Conservation (phyloP, 371 early-diverging fungal species). For the Lichtheimia ramosa region DNA sequence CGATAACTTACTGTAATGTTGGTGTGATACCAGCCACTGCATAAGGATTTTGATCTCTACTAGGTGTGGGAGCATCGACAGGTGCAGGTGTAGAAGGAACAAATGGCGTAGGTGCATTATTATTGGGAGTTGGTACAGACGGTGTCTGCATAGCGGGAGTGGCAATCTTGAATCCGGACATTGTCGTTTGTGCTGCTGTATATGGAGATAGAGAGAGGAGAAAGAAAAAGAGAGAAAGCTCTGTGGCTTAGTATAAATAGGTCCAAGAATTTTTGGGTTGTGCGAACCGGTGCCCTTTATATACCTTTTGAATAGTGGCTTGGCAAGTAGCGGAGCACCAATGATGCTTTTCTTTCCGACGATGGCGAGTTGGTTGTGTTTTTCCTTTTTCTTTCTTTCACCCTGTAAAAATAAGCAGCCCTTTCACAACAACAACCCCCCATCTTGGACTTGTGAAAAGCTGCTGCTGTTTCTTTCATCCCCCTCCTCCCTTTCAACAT, state of each 20-base stretch:
- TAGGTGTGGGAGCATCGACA: slow-evolving; percentile 52
- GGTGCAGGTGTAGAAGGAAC: slow-evolving; percentile 54
- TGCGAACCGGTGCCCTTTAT: slow-evolving; percentile 12
- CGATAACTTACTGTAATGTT: slow-evolving; percentile 76
- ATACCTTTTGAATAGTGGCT: slow-evolving; percentile 18
- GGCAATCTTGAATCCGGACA: slow-evolving; percentile 55
- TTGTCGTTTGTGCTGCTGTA: slow-evolving; percentile 3
- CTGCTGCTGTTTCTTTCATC: too few relatives aligned
- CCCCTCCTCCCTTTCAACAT: background rate
- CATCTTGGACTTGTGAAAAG: too few relatives aligned
- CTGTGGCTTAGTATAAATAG: slow-evolving; percentile 22
- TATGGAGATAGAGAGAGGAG: slow-evolving; percentile 8
- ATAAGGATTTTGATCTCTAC: slow-evolving; percentile 54
- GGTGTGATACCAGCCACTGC: slow-evolving; percentile 78
- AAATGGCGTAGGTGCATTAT: slow-evolving; percentile 41
- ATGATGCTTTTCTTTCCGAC: background rate
- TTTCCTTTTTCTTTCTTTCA: background rate
- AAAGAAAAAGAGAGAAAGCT: slow-evolving; percentile 14
- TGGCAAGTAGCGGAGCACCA: background rate
- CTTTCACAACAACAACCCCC: too few relatives aligned
- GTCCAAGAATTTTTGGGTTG: slow-evolving; percentile 11
- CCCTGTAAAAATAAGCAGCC: background rate
- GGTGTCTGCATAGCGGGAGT: slow-evolving; percentile 55
- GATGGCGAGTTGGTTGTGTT: background rate
- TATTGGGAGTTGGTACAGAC: slow-evolving; percentile 46